Percentiles rank a stretch among this genome's conserved stretches.
These are phyloP conservation scores for Dryadomyces quercivorus DNA, from an alignment of 2,329 filamentous ascomycete species.

Conservation along the genomic window DNA sequence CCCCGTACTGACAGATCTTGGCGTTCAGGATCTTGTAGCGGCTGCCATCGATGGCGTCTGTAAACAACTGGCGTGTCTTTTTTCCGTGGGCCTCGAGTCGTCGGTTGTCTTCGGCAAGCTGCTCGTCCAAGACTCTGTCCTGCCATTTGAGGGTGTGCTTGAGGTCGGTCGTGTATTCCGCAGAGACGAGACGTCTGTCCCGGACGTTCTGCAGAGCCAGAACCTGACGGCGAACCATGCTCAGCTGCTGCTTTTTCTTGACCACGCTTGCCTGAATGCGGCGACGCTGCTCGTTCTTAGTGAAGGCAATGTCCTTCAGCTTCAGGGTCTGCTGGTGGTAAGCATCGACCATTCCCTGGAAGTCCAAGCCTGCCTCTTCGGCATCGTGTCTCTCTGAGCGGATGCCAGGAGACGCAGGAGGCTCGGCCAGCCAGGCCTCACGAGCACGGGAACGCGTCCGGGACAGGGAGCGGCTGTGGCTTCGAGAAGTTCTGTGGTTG, in stretches of 20 bases:
- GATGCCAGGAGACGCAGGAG: neutral
- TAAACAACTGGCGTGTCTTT: neutral
- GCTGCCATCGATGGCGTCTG: neutral
- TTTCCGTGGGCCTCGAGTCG: neutral
- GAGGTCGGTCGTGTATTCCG: neutral
- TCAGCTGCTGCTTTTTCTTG: neutral
- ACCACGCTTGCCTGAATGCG: neutral
- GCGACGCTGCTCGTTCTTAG: neutral
- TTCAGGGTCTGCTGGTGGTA: conserved; percentile 3
- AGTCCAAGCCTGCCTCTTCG: neutral
- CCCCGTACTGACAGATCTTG: neutral
- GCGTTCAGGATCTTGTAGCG: neutral
- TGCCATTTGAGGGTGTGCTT: neutral
- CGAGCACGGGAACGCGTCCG: neutral
- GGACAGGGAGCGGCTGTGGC: too few relatives aligned
- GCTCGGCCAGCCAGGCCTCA: neutral
- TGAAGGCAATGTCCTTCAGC: neutral
- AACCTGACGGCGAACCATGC: neutral
- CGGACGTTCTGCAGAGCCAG: neutral
- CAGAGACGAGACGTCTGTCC: neutral
- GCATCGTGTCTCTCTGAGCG: too few relatives aligned
- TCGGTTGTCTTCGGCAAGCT: neutral
- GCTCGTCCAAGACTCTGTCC: neutral
- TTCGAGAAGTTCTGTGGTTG: too few relatives aligned
- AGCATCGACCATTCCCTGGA: neutral